Evolutionary conservation across 352 stramenopile genomes (phyloP), one percentile per base, ranked within the genome.

Genomic region (Phytophthora aleatoria): DNA sequence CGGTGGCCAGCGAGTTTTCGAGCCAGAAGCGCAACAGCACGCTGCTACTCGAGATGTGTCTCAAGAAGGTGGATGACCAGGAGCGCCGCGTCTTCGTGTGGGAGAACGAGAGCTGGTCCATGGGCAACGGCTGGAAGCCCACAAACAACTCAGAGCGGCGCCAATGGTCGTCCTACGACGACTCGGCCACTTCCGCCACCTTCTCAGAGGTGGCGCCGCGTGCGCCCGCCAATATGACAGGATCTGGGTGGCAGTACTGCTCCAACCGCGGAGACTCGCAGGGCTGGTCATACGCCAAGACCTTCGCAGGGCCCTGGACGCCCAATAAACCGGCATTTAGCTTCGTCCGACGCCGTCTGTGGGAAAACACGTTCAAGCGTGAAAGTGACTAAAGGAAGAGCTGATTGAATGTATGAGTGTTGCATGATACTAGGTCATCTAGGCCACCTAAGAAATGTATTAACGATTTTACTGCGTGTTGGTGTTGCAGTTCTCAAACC

Each of bases 261-360:
- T 65, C 69, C 15, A 61, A 74, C 35, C 69, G 81, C 27, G 82
- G 81, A 38, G 83, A 87, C 39, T 45, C 61, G 13, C 64, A 86
- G 38, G 85, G 85, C 7, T 93, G 85, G 85, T 66, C 77, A 15
- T 91, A 93, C 58, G 85, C 81, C 36, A 77, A 75, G 49, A 82
- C 79, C 16, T 91, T 87, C 49, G 50, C 73, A 1, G 81, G 83
- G 0, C 85, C 85, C 10, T 92, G 84, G 71, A 72, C 79, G 10
- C 62, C 76, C 9, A 82, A 68, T 15, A 87, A 85, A 54, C 73
- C 71, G 38, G 53, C 73, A 3, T 71, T 84, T 42, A 81, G 71
- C 67, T 86, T 89, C 50, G 83, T 89, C 27, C 73, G 85, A 49
- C 85, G 85, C 13, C 83, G 85, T 2, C 30, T 90, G 35, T 94